A percentile compares a stretch with the other conserved stretches of the same genome.
Evolutionary conservation across 345 rosid species (phyloP).

Genomic region (Cardamine resedifolia): DNA sequence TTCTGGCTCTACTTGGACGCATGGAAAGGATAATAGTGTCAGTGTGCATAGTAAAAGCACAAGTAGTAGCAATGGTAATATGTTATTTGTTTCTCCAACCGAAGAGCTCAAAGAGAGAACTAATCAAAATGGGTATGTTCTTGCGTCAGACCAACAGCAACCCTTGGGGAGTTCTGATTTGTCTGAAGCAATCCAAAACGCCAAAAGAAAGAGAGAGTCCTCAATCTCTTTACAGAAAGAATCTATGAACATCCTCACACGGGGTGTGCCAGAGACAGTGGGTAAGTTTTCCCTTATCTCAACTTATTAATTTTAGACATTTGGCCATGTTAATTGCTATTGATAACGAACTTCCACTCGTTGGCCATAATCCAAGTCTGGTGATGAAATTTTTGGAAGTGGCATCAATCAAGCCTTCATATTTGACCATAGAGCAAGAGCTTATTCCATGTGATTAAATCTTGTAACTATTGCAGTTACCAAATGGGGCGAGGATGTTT

Average conservation of each 20-base stretch:
- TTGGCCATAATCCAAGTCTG: not conserved
- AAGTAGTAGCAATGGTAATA: slow-evolving; percentile 27
- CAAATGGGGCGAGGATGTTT: slow-evolving; percentile 64
- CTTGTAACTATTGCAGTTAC: slow-evolving; percentile 55
- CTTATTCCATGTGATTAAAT: slow-evolving; percentile 10
- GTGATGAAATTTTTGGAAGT: not conserved
- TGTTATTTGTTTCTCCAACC: slow-evolving; percentile 24
- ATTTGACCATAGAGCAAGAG: not conserved
- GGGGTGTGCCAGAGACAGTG: slow-evolving; percentile 40
- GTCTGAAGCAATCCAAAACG: slow-evolving; percentile 20
- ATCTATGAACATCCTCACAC: slow-evolving; percentile 25
- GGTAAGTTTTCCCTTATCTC: slow-evolving; percentile 25
- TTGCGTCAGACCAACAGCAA: slow-evolving; percentile 40
- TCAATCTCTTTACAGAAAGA: slow-evolving; percentile 25
- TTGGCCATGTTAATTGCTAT: slow-evolving; percentile 1
- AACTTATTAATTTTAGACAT: not conserved
- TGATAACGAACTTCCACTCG: not conserved
- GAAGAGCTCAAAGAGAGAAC: slow-evolving; percentile 44
- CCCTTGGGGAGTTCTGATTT: slow-evolving; percentile 16
- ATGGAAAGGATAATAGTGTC: slow-evolving; percentile 31
- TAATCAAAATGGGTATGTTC: slow-evolving; percentile 48
- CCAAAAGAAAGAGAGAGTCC: slow-evolving; percentile 38
- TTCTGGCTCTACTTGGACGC: slow-evolving; percentile 26
- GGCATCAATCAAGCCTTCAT: not conserved
- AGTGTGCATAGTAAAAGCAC: slow-evolving; percentile 21